Conservation (phyloP, 495 filamentous ascomycete species). For the Neurospora hispaniola region DNA sequence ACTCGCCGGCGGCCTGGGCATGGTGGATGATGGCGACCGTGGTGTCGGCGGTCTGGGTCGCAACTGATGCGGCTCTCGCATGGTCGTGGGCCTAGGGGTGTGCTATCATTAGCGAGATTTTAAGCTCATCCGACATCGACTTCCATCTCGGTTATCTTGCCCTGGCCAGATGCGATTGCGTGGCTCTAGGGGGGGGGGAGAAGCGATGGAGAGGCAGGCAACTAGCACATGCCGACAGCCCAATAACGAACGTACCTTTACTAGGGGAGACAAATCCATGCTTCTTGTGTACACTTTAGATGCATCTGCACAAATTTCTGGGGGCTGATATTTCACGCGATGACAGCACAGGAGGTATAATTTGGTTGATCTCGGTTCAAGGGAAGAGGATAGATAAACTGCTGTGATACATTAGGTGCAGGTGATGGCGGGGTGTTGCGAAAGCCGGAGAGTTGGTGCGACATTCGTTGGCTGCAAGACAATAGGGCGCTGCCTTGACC, state of each 20-base stretch:
- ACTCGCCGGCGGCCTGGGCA: conserved; percentile 80
- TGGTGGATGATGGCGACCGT: conserved; percentile 78
- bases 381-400: background rate
- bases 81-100: conserved; percentile 72
- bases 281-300: background rate
- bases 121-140: background rate
- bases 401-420: background rate
- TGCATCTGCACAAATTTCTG: background rate
- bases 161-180: background rate
- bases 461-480: background rate
- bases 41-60: conserved; percentile 63
- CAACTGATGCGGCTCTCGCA: conserved; percentile 64
- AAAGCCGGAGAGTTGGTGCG: background rate
- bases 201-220: background rate
- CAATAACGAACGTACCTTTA: background rate
- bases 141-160: background rate
- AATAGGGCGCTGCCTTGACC: background rate
- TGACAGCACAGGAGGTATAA: background rate
- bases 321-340: background rate
- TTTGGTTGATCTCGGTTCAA: background rate
- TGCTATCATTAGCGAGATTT: background rate
- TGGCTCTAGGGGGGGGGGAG: background rate
- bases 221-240: background rate
- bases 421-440: background rate
- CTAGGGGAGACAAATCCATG: background rate